Evolutionary conservation across 306 rosid genomes (phyloP), one percentile per base, ranked within the genome.

Genomic region (Trifolium fragiferum): DNA sequence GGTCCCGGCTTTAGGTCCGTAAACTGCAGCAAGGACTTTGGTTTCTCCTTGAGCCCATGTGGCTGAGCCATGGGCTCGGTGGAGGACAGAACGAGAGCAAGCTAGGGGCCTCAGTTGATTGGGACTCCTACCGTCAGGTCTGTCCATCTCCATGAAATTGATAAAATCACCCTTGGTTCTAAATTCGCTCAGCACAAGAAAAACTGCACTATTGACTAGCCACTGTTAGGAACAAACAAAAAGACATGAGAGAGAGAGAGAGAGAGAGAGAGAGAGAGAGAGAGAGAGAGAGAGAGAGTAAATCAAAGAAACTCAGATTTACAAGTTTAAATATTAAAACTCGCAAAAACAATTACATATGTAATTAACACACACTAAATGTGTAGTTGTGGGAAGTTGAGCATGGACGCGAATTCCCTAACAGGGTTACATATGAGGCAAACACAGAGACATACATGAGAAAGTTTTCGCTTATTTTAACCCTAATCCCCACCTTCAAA

Each of bases 11-110:
- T 88, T 93, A 49, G 96, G 91, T 19, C 96, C 94, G 14, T 91
- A 89, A 68, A 93, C 93, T 6, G 94, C 97, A 32, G 93, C 97
- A 58, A 91, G 85, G 70, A 91, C 89, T 78, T 89, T 93, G 58
- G 98, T 91, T 4, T 91, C 92, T 46, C 98, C 97, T 82, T 94
- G 98, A 70, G 87, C 47, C 98, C 98, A 94, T 65, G 84, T 87
- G 51, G 97, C 91, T 7, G 98, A 94, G 80, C 97, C 98, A 78
- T 94, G 96, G 47, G 98, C 90, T 3, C 97, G 91, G 72, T 91
- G 86, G 55, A 90, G 95, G 23, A 90, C 66, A 66, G 85, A 84
- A 38, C 85, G 87, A 58, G 93, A 87, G 72, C 97, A 94, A 15
- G 93, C 83, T 12, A 94, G 83, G 8, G 95, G 89, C 80, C 98